phyloP scores from a whole-genome alignment of 441 rosid species.

The Eruca vesicaria region DNA sequence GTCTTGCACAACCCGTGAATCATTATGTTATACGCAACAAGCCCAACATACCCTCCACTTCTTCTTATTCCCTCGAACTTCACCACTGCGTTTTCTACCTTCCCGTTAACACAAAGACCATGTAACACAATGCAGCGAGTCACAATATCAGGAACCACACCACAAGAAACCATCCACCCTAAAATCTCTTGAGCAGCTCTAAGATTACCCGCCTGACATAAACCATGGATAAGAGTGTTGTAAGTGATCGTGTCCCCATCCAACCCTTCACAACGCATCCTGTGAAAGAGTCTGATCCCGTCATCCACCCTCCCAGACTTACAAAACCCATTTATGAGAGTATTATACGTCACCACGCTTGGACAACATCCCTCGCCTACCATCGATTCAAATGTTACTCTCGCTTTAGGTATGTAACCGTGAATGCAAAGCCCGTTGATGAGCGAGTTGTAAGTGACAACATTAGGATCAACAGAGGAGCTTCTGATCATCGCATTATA shows the following conservation, averaged over 20 bases:
- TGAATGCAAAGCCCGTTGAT: slow-evolving; percentile 27
- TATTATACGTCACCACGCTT: slow-evolving; percentile 20
- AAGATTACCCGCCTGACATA: slow-evolving; percentile 13
- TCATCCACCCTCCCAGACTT: slow-evolving; percentile 21
- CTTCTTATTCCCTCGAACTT: slow-evolving; percentile 29
- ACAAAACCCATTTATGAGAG: slow-evolving; percentile 26
- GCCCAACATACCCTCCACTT: neutral
- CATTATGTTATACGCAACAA: slow-evolving; percentile 5
- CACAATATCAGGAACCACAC: too few relatives aligned
- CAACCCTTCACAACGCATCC: slow-evolving; percentile 20
- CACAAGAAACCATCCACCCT: too few relatives aligned
- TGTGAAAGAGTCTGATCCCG: slow-evolving; percentile 19
- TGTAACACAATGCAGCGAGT: neutral
- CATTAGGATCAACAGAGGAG: slow-evolving; percentile 16
- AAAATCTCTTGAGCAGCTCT: neutral
- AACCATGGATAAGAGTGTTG: slow-evolving; percentile 31
- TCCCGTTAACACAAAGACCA: slow-evolving; percentile 36
- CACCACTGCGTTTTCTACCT: slow-evolving; percentile 29
- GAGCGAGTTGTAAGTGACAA: slow-evolving; percentile 23
- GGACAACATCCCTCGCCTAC: slow-evolving; percentile 12
- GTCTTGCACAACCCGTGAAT: neutral
- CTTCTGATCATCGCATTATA: slow-evolving; percentile 23
- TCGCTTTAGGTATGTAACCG: slow-evolving; percentile 1
- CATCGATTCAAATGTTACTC: slow-evolving; percentile 16
- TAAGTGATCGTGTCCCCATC: slow-evolving; percentile 18